A percentile compares a stretch with the other conserved stretches of the same genome.
phyloP scores from a whole-genome alignment of 352 stramenopile species.

The Phytophthora cajani region DNA sequence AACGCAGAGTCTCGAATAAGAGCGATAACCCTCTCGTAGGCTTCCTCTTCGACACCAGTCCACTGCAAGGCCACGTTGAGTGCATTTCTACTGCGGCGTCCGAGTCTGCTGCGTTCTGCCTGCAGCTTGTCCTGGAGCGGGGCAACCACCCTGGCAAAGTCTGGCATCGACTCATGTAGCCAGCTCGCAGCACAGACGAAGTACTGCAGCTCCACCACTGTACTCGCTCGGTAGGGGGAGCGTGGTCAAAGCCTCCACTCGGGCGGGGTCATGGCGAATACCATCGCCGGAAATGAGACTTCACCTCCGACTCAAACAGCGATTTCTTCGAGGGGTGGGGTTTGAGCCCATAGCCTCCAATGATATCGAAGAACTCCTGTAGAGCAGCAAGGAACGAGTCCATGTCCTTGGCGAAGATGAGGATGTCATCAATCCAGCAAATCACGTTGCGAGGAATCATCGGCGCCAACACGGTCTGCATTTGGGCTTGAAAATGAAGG shows the following conservation, averaged over 20 bases:
- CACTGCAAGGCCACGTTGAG: neutral
- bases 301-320: conserved; percentile 20
- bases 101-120: neutral
- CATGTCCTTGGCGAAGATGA: conserved; percentile 16
- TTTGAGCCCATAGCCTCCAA: conserved; percentile 20
- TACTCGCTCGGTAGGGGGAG: neutral
- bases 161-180: conserved; percentile 1
- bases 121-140: neutral
- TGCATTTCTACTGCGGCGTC: neutral
- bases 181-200: conserved; percentile 3
- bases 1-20: neutral
- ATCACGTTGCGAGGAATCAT: conserved; percentile 23
- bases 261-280: conserved; percentile 23
- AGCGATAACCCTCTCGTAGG: conserved; percentile 1
- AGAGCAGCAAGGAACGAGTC: conserved; percentile 16
- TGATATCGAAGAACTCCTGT: conserved; percentile 25
- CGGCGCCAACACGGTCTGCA: neutral
- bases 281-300: conserved; percentile 23
- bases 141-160: conserved; percentile 1
- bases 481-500: conserved; percentile 11
- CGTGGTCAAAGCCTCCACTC: neutral
- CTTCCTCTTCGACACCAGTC: neutral
- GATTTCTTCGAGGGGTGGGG: conserved; percentile 20
- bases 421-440: conserved; percentile 33
- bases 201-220: neutral